Conservation (phyloP, 2,329 filamentous ascomycete genomes). For the Verticillium zaregamsianum region DNA sequence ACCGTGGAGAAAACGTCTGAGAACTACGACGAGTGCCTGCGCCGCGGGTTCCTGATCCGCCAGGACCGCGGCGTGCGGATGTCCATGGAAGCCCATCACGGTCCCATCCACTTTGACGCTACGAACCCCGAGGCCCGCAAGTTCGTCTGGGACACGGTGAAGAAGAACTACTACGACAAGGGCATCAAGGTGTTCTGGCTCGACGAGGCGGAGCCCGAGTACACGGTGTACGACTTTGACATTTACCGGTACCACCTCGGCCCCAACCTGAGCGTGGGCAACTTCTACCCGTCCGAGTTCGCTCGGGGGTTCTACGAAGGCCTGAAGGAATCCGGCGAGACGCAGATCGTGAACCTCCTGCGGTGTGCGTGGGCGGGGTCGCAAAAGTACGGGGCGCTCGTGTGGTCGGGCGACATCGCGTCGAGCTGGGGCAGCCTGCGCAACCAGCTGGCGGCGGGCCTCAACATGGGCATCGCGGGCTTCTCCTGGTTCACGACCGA, state of each 20-base stretch:
- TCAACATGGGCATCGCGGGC: conserved; percentile 62
- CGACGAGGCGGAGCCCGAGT: conserved; percentile 66
- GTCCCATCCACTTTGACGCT: conserved; percentile 58
- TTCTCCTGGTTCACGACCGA: conserved; percentile 69
- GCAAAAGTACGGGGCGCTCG: conserved; percentile 60
- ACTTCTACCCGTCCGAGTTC: conserved; percentile 56
- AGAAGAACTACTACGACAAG: conserved; percentile 56
- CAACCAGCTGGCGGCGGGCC: conserved; percentile 57
- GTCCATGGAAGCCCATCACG: conserved; percentile 54
- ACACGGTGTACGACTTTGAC: conserved; percentile 61
- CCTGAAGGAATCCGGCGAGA: conserved; percentile 45
- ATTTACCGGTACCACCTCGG: conserved; percentile 57
- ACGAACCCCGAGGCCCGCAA: conserved; percentile 56
- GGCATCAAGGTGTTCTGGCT: conserved; percentile 66
- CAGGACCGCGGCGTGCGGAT: conserved; percentile 55
- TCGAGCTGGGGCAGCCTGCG: conserved; percentile 57
- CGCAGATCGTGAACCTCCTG: conserved; percentile 52
- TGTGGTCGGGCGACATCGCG: conserved; percentile 66
- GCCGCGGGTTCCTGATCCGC: conserved; percentile 51
- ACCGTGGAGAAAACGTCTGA: conserved; percentile 34
- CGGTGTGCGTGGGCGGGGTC: conserved; percentile 48
- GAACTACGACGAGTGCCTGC: conserved; percentile 19
- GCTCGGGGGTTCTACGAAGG: conserved; percentile 58
- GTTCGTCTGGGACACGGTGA: conserved; percentile 56
- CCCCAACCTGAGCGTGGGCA: conserved; percentile 41